phyloP scores from a whole-genome alignment of 495 filamentous ascomycete species.

The Rostrohypoxylon terebratum region DNA sequence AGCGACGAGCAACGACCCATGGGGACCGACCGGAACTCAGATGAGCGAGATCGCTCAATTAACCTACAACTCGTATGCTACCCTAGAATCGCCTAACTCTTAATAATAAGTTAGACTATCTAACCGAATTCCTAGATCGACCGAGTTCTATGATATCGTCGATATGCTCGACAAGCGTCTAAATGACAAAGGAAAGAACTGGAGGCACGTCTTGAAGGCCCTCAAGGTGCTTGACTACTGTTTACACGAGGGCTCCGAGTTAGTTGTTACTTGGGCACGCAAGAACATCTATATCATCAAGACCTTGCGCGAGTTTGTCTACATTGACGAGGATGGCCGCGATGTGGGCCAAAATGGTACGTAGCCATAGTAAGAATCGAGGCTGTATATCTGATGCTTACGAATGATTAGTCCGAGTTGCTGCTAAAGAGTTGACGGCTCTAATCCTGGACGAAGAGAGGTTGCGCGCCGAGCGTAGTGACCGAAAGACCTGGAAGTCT shows the following conservation, averaged over 20 bases:
- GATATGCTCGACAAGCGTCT: constrained; percentile 99
- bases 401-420: constrained; percentile 79
- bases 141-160: constrained; percentile 99
- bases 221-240: constrained; percentile 98
- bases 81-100: constrained; percentile 1
- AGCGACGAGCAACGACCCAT: constrained; percentile 99
- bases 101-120: not conserved
- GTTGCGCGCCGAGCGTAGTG: constrained; percentile 87
- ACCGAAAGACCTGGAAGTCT: constrained; percentile 96
- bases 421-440: constrained; percentile 96
- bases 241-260: constrained; percentile 95
- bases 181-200: constrained; percentile 99
- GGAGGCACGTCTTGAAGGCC: constrained; percentile 98
- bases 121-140: constrained; percentile 68
- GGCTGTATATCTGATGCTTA: constrained; percentile 25
- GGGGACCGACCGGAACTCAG: constrained; percentile 97
- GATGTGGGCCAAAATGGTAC: constrained; percentile 96
- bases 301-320: constrained; percentile 94
- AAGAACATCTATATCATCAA: constrained; percentile 99
- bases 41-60: constrained; percentile 99
- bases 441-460: constrained; percentile 95
- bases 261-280: constrained; percentile 97
- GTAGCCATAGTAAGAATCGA: not conserved
- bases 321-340: constrained; percentile 91
- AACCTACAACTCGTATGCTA: constrained; percentile 92